Conservation (phyloP, 1,284 basidiomycete species). For the Pseudozyma sp. region DNA sequence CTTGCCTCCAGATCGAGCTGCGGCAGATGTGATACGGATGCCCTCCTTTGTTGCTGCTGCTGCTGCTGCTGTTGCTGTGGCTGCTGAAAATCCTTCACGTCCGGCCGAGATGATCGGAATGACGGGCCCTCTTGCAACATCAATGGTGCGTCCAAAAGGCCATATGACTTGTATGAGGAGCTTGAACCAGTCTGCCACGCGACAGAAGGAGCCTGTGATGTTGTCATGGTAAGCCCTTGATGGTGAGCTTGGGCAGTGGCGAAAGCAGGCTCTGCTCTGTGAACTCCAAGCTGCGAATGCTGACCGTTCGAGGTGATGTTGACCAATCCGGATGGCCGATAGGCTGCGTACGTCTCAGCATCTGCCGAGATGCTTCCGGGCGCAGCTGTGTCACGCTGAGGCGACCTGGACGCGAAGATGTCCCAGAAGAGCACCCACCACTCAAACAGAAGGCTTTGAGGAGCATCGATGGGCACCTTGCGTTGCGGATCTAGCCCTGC, state of each 20-base stretch:
- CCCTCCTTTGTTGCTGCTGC: constrained; percentile 4
- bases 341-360: constrained; percentile 11
- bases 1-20: constrained; percentile 32
- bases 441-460: constrained; percentile 42
- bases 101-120: neutral
- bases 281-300: neutral
- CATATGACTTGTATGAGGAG: neutral
- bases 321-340: constrained; percentile 1
- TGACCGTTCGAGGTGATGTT: neutral
- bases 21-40: neutral
- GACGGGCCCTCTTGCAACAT: neutral
- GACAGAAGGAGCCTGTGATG: neutral
- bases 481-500: constrained; percentile 25
- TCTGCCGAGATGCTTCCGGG: constrained; percentile 4
- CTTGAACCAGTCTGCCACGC: neutral
- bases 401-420: constrained; percentile 25
- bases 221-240: neutral
- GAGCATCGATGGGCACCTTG: constrained; percentile 44
- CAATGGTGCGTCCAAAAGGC: neutral
- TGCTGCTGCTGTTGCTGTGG: neutral
- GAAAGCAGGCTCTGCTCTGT: neutral
- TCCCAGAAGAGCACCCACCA: constrained; percentile 54
- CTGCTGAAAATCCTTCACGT: constrained; percentile 2
- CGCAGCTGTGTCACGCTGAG: neutral
- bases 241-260: neutral